A percentile compares a stretch with the other conserved stretches of the same genome.
Conservation (phyloP, 371 early-diverging fungal species). For the Syncephalastrum contaminatum region DNA sequence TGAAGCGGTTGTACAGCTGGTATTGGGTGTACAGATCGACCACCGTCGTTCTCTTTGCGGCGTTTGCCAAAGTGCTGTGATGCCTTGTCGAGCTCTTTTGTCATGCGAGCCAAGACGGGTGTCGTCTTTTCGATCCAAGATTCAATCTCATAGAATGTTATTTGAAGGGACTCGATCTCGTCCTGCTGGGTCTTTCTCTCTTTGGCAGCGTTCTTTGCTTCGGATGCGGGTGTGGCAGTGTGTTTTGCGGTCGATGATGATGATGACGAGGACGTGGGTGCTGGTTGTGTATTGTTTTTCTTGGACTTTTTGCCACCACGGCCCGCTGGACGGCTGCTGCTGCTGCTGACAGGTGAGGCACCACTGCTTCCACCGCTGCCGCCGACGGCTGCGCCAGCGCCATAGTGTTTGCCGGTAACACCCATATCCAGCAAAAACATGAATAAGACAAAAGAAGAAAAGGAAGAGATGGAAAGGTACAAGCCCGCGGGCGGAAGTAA, state of each 20-base stretch:
- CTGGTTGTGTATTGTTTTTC: no score
- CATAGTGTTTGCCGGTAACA: slow-evolving; percentile 12
- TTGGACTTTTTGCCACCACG: slow-evolving; percentile 7
- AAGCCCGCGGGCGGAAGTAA: slow-evolving; percentile 3
- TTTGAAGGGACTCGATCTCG: slow-evolving; percentile 47
- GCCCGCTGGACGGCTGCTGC: slow-evolving; percentile 1
- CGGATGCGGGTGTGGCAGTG: slow-evolving; percentile 1
- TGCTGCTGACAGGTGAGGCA: slow-evolving; percentile 1
- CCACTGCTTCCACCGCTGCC: no score
- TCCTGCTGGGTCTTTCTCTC: slow-evolving; percentile 36
- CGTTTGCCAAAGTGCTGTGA: slow-evolving; percentile 39
- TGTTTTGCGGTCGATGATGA: slow-evolving; percentile 4
- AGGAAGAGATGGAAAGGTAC: background rate
- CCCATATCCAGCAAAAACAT: slow-evolving; percentile 20
- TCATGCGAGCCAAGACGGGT: slow-evolving; percentile 44
- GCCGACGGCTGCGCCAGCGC: background rate
- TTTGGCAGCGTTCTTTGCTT: slow-evolving; percentile 33
- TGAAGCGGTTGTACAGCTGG: background rate
- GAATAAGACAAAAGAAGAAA: background rate
- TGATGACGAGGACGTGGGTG: background rate
- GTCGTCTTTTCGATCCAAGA: slow-evolving; percentile 54
- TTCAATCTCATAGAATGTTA: slow-evolving; percentile 54
- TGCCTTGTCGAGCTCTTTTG: slow-evolving; percentile 48
- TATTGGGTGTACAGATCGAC: no score
- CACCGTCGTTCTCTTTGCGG: slow-evolving; percentile 11